Conservation (phyloP, 176 grass and related monocot species). For the Oryza officinalis region DNA sequence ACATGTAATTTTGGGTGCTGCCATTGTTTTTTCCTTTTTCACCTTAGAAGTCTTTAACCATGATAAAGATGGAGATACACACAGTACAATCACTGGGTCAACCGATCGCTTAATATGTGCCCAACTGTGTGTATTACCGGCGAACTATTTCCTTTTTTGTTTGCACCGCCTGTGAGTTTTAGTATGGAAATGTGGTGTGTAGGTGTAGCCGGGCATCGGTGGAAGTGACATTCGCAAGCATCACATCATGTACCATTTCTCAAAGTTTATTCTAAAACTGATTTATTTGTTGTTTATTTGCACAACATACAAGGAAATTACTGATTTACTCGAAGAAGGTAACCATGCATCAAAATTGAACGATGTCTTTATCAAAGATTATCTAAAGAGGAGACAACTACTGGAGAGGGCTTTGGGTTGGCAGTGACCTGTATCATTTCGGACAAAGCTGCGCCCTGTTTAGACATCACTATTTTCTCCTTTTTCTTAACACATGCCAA, state of each 20-base stretch:
- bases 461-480: conserved; percentile 16
- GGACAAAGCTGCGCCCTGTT: conserved; percentile 1
- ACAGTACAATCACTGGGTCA: too few species aligned
- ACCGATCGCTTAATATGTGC: too few species aligned
- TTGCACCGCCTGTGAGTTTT: too few species aligned
- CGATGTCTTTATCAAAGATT: not conserved
- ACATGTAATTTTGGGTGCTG: too few species aligned
- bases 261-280: not conserved
- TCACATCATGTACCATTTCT: not conserved
- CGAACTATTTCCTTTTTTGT: too few species aligned
- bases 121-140: too few species aligned
- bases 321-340: not conserved
- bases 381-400: not conserved
- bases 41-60: too few species aligned
- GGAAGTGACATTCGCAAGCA: not conserved
- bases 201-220: too few species aligned
- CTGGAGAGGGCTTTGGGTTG: not conserved
- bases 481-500: conserved; percentile 35
- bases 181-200: not conserved
- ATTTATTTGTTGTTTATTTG: too few species aligned
- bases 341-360: not conserved
- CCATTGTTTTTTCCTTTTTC: too few species aligned
- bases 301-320: not conserved
- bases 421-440: conserved; percentile 9
- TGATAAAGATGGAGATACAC: too few species aligned